These are phyloP conservation scores for Cylindrotheca closterium DNA, from an alignment of 108 stramenopile genomes.

Conservation along the genomic window DNA sequence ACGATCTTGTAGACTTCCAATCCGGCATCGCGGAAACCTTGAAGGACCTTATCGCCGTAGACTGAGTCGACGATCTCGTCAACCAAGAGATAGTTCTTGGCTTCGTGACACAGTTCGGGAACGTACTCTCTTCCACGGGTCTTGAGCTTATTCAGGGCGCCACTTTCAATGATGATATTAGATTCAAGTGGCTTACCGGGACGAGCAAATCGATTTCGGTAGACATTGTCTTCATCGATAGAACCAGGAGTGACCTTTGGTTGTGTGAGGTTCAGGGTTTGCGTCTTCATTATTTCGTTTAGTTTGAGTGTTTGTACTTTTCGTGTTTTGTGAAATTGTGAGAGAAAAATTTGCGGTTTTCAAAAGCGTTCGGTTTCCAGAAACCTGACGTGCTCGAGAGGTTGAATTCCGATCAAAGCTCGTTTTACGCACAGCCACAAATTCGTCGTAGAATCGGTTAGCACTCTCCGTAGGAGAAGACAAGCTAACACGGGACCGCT, in stretches of 20 bases:
- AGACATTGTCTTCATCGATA: conserved; percentile 26
- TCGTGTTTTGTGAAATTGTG: too few relatives aligned
- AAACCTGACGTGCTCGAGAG: too few relatives aligned
- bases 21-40: conserved; percentile 33
- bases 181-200: conserved; percentile 26
- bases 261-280: conserved; percentile 11
- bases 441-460: too few relatives aligned
- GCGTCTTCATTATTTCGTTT: too few relatives aligned
- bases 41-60: conserved; percentile 27
- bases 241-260: conserved; percentile 20
- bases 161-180: conserved; percentile 33
- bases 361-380: too few relatives aligned
- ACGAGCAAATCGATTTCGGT: conserved; percentile 30
- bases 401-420: too few relatives aligned
- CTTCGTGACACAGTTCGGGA: conserved; percentile 27
- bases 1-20: conserved; percentile 26
- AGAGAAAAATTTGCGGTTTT: too few relatives aligned
- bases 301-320: too few relatives aligned
- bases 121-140: conserved; percentile 11
- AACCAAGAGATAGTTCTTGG: conserved; percentile 35
- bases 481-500: too few relatives aligned
- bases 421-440: too few relatives aligned
- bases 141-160: conserved; percentile 26
- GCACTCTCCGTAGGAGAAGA: too few relatives aligned
- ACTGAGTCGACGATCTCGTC: conserved; percentile 28